These are phyloP conservation scores for Micractinium sp. DNA, from an alignment of 139 green algal species.

Conservation along the genomic window DNA sequence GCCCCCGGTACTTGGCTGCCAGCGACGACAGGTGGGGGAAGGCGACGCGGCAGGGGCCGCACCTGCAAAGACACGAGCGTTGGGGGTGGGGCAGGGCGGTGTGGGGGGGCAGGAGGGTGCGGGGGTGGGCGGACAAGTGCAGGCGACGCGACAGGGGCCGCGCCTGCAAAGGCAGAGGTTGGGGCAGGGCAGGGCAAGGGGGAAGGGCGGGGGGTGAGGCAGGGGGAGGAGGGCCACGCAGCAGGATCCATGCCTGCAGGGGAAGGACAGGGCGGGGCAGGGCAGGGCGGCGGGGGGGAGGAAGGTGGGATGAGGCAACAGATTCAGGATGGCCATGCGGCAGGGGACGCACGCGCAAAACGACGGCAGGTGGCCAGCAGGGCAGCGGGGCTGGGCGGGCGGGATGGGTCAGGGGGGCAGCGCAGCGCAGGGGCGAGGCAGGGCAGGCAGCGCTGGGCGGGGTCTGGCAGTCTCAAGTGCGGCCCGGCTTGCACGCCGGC, in stretches of 20 bases:
- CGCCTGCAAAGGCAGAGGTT: conserved; percentile 43
- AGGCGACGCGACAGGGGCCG: conserved; percentile 47
- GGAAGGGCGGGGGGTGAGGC: no score
- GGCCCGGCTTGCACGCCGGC: background rate
- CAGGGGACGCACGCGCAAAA: background rate
- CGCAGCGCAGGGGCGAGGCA: background rate
- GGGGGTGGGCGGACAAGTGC: conserved; percentile 36
- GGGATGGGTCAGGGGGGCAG: no score
- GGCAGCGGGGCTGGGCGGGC: background rate
- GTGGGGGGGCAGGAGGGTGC: no score
- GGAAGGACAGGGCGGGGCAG: background rate
- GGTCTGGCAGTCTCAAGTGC: no score
- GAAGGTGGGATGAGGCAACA: background rate
- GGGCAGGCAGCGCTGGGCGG: background rate
- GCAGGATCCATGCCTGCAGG: no score
- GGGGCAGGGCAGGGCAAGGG: no score
- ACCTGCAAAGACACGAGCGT: no score
- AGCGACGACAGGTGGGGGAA: conserved; percentile 50
- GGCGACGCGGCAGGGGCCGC: conserved; percentile 46
- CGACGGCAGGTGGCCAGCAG: background rate
- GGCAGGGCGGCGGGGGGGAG: no score
- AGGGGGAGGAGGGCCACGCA: no score
- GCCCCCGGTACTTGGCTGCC: conserved; percentile 30
- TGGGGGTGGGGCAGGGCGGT: no score
- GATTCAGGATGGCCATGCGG: no score